A percentile compares a stretch with the other conserved stretches of the same genome.
These are phyloP conservation scores for Auricularia heimuer DNA, from an alignment of 768 basidiomycete species.

Conservation along the genomic window DNA sequence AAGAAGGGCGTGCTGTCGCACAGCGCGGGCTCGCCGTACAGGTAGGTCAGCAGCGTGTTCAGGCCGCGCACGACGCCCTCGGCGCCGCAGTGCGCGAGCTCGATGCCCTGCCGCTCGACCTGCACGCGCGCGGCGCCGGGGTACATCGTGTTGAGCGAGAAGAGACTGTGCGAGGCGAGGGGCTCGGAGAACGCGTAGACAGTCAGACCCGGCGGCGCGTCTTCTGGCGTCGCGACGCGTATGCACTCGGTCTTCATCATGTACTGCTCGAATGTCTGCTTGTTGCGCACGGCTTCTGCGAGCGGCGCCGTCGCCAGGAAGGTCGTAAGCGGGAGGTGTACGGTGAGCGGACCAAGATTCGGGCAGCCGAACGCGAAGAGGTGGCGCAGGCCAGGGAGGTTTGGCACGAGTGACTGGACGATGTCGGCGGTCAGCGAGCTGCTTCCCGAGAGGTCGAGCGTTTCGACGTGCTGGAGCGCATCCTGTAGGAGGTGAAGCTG, in stretches of 20 bases:
- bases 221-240: not conserved
- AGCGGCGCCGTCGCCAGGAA: not conserved
- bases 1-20: too few relatives aligned
- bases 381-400: not conserved
- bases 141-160: not conserved
- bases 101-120: not conserved
- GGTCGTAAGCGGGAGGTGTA: not conserved
- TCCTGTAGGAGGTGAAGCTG: not conserved
- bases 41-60: not conserved
- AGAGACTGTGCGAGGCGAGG: not conserved
- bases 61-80: not conserved
- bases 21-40: not conserved
- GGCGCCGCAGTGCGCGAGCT: not conserved
- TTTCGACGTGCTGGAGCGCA: not conserved
- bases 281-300: too few relatives aligned
- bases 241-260: not conserved
- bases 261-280: too few relatives aligned
- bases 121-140: not conserved
- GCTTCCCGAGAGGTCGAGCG: not conserved
- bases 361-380: not conserved
- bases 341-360: not conserved
- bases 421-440: not conserved
- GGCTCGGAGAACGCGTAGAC: not conserved
- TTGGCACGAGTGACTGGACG: not conserved
- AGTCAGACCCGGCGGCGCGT: not conserved